Evolutionary conservation across 495 filamentous ascomycete genomes (phyloP), one percentile per base, ranked within the genome.

Genomic region (Tuber borchii): DNA sequence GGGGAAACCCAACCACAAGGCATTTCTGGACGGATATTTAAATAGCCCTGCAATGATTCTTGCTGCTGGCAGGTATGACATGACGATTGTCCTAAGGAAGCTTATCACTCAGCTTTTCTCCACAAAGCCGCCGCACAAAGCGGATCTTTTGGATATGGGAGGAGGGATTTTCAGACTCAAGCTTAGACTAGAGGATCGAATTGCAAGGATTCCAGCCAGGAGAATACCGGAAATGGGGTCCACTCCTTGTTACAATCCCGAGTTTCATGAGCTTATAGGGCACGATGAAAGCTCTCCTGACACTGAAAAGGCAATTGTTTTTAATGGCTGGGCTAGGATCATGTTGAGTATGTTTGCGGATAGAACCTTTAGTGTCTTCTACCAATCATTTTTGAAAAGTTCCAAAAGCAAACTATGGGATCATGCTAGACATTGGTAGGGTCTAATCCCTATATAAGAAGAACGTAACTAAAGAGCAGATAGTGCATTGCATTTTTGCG

Each of bases 321-420:
- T 83, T 51, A 83, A 83, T 72, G 74, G 75, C 22, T 83, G 81
- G 81, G 81, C 81, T 16, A 46, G 80, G 56, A 80, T 82, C 17
- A 82, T 82, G 81, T 46, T 82, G 48, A 82, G 80, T 48, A 71
- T 82, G 46, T 46, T 82, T 31, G 77, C 80, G 70, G 69, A 76
- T 42, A 71, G 87, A 82, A 86, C 87, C 1, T 88, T 87, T 71
- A 87, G 86, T 71, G 87, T 88, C 71, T 84, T 87, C 17, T 88
- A 88, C 76, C 87, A 89, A 76, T 87, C 87, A 39, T 88, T 88
- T 43, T 81, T 89, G 10, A 89, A 88, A 73, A 89, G 87, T 75
- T 85, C 86, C n/a, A 87, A 86, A 72, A 89, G 87, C 77, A 83
- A 84, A 20, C 85, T 89, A 20, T 89, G 87, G 87, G 85, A 86